Evolutionary conservation across 352 stramenopile genomes (phyloP).

Genomic region (Globisporangium canariense): DNA sequence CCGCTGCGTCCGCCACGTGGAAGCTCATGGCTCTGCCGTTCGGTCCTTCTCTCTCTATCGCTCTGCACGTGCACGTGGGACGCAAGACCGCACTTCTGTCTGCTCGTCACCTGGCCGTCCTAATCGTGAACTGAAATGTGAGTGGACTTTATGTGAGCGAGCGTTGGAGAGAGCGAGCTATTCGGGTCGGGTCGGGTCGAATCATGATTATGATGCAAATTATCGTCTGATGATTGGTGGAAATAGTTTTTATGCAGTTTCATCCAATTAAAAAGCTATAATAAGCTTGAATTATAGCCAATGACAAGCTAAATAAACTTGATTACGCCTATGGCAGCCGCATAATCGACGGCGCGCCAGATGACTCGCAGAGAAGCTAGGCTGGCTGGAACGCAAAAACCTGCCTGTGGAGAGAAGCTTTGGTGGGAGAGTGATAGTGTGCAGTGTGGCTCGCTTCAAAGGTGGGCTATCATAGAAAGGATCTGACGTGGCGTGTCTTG

Average conservation of each 20-base stretch:
- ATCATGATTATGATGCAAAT: background rate
- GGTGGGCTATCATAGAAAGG: too few relatives aligned
- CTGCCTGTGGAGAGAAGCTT: background rate
- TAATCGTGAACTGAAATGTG: background rate
- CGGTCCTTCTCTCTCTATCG: background rate
- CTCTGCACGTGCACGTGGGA: background rate
- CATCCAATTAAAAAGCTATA: background rate
- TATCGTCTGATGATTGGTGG: background rate
- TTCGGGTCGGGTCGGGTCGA: background rate
- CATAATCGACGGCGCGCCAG: background rate
- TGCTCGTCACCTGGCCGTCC: background rate
- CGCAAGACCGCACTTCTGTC: background rate
- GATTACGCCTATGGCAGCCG: background rate
- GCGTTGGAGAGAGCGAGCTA: background rate
- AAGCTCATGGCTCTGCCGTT: slow-evolving; percentile 8
- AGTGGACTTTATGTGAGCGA: background rate
- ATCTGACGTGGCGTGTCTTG: too few relatives aligned
- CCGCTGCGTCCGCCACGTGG: background rate
- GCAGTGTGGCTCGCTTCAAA: too few relatives aligned
- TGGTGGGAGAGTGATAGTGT: background rate
- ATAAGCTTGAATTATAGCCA: background rate
- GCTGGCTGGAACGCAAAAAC: background rate
- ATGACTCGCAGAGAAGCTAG: background rate
- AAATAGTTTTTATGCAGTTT: background rate
- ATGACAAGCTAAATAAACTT: background rate